Evolutionary conservation across 1,139 yeast genomes (phyloP).

Genomic region (Yamadazyma membranifaciens): DNA sequence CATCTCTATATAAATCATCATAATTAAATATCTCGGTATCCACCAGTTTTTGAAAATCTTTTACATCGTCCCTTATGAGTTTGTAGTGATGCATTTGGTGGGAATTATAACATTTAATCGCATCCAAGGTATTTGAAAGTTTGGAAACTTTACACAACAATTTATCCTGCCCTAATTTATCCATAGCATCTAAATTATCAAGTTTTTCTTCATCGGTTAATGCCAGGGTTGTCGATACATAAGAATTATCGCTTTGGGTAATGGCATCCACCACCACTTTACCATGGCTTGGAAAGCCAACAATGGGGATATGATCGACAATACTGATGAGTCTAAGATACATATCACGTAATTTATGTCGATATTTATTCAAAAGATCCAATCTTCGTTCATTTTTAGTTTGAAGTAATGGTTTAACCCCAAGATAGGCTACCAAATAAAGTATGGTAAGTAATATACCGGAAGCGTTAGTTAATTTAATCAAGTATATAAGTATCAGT

Average conservation of each 20-base stretch:
- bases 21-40: conserved; percentile 37
- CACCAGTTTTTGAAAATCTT: conserved; percentile 36
- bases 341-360: conserved; percentile 35
- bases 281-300: conserved; percentile 27
- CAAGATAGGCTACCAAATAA: conserved; percentile 33
- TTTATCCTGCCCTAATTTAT: conserved; percentile 26
- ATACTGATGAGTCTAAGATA: conserved; percentile 35
- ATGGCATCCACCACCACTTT: conserved; percentile 41
- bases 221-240: conserved; percentile 12
- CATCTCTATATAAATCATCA: conserved; percentile 25
- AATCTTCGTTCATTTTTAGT: conserved; percentile 28
- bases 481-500: conserved; percentile 25
- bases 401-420: conserved; percentile 37
- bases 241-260: conserved; percentile 36
- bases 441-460: conserved; percentile 29
- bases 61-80: conserved; percentile 27
- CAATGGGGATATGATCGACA: conserved; percentile 42
- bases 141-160: conserved; percentile 24
- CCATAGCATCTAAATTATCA: conserved; percentile 20
- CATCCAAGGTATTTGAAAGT: conserved; percentile 22
- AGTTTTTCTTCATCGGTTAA: conserved; percentile 14
- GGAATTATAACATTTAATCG: conserved; percentile 30
- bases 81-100: conserved; percentile 37
- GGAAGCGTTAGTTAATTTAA: conserved; percentile 37
- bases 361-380: conserved; percentile 34